Base-by-base conservation (phyloP, 1,284 basidiomycete species). In the Moesziomyces aphidis region DNA sequence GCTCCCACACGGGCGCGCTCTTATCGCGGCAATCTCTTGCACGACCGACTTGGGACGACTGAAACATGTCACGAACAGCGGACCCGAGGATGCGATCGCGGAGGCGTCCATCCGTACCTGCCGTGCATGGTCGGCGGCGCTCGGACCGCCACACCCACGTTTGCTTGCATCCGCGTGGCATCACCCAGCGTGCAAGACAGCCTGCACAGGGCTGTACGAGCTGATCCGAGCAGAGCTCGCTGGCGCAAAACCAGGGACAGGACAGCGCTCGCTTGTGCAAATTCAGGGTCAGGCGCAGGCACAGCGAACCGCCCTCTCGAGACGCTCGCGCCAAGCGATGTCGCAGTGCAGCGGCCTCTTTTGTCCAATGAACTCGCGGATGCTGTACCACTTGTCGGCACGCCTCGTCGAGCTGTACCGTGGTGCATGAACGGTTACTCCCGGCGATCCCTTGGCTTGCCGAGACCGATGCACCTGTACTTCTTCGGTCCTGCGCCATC, bases 191-290 rank as follows among this genome's bases (percentile, higher is more conserved):
- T 15, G 15, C 39, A 17, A 19, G 17, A 42, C 39, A 19, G 39
- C 13, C 15, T 42, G 39, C 15, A 19, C 1, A 17, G 4, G 15
- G 17, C 39, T 42, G 39, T 42, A 19, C 39, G 39, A 42, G 39
- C 39, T 42, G 39, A 42, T 19, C 17, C 39, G 39, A 42, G 15
- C 39, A 34, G 31, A 34, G 10, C 13, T 34, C 13, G 31, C 31
- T 13, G 31, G 31, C 31, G 31, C 9, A 11, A 11, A 11, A 5
- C 8, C 50, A 53, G 57, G 50, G 47, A 48, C 50, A 31, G 46
- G 57, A 52, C 57, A 53, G 44, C 50, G 44, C 50, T 60, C 57
- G 50, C 49, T 43, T 57, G 36, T 17, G 24, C 47, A n/a, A n/a
- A 36, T 34, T 19, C 15, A 22, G 21, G n/a, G 15, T 42, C 39